Evolutionary conservation across 1,284 basidiomycete species (phyloP).

Genomic region (Trichosporon coremiiforme): DNA sequence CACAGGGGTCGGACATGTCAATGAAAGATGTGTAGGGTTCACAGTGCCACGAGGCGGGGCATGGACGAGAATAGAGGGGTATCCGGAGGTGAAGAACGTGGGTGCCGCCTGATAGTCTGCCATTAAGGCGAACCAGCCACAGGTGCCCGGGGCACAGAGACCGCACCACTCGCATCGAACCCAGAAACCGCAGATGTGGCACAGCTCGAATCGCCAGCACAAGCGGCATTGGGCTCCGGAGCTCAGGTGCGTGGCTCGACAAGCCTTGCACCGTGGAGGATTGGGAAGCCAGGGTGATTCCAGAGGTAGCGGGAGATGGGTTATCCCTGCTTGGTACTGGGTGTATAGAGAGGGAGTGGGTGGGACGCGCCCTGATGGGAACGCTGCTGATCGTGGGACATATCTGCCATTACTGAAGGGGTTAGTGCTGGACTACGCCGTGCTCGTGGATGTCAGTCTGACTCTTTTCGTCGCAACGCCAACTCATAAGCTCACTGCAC

Average conservation of each 20-base stretch:
- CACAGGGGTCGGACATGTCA: too few species aligned
- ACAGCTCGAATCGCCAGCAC: not conserved
- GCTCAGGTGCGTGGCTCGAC: not conserved
- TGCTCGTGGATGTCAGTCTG: too few species aligned
- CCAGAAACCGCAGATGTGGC: not conserved
- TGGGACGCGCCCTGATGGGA: too few species aligned
- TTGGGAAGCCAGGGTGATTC: not conserved
- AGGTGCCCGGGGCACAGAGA: not conserved
- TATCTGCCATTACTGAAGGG: too few species aligned
- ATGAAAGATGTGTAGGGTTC: too few species aligned
- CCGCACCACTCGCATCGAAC: not conserved
- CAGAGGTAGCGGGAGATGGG: not conserved
- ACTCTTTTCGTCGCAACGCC: too few species aligned
- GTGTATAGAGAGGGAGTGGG: too few species aligned
- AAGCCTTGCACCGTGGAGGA: not conserved
- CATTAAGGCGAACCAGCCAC: not conserved
- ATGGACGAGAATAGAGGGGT: not conserved
- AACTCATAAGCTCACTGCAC: too few species aligned
- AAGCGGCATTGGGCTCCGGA: not conserved
- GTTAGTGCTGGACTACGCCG: too few species aligned
- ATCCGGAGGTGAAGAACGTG: not conserved
- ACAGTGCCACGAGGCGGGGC: too few species aligned
- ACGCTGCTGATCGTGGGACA: too few species aligned
- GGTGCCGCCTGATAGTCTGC: not conserved
- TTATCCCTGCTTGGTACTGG: not conserved